Evolutionary conservation across 2,329 filamentous ascomycete genomes (phyloP).

Genomic region (Xylariales sp.): DNA sequence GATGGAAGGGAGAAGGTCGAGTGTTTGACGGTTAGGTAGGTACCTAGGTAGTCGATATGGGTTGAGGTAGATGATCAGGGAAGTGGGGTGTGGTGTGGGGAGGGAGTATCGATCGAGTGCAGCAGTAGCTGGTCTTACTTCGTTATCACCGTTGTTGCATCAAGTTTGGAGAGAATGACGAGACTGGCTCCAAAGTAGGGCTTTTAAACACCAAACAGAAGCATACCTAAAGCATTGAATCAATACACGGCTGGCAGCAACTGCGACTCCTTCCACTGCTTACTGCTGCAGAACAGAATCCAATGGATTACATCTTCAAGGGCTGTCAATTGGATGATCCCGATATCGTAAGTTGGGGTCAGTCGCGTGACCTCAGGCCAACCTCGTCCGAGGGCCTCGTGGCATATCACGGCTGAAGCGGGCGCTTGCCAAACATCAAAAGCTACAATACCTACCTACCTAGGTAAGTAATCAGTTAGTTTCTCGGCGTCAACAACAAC

Average conservation of each 20-base stretch:
- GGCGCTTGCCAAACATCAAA: too few species aligned
- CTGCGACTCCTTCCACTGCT: neutral
- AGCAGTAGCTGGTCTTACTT: neutral
- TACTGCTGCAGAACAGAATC: neutral
- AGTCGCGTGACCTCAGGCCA: conserved; percentile 10
- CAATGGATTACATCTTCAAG: neutral
- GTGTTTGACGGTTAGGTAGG: too few species aligned
- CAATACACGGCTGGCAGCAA: neutral
- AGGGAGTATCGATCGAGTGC: conserved; percentile 1
- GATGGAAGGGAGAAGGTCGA: conserved; percentile 5
- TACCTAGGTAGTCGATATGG: too few species aligned
- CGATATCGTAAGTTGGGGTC: conserved; percentile 6
- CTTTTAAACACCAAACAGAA: neutral
- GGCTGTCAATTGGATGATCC: conserved; percentile 1
- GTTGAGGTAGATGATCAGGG: conserved; percentile 10
- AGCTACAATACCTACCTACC: too few species aligned
- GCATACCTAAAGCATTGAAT: neutral
- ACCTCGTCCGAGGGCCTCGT: conserved; percentile 4
- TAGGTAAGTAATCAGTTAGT: too few species aligned
- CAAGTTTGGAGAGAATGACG: conserved; percentile 2
- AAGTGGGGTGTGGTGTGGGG: conserved; percentile 7
- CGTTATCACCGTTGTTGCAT: conserved; percentile 3
- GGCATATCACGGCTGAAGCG: conserved; percentile 3
- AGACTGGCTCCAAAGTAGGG: neutral
- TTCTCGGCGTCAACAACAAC: too few species aligned